Evolutionary conservation across 192 early-diverging fungal genomes (phyloP), one percentile per base, ranked within the genome.

Genomic region (Entomortierella beljakovae): DNA sequence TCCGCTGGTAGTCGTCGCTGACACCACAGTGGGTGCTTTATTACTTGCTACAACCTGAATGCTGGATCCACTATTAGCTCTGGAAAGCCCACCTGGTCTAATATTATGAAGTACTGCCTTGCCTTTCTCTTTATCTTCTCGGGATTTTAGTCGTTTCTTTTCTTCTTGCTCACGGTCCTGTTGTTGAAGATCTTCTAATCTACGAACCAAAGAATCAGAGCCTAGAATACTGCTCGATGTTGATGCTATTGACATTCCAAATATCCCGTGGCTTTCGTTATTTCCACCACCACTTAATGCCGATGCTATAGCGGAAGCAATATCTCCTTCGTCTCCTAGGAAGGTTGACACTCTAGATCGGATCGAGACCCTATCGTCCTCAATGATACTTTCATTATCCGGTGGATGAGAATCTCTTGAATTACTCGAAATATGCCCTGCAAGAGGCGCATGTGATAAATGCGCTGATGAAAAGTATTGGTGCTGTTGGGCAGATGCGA

Each of bases 31-130:
- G 23, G 51, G 60, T 7, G 10, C 13, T 11, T 38, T 46, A 60
- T 70, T 61, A 29, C 75, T 70, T 0, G 63, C 33, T 1, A 28
- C n/a, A 31, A 66, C 70, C 35, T 65, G 61, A 7, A 79, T 57
- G 65, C 75, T 79, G 16, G 75, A 66, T 2, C 68, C 68, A 61
- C 75, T 79, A 51, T 79, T 79, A 3, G 51, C 75, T 31, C 75
- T 50, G 26, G 75, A 79, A 9, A 79, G 56, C 26, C 32, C 37
- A 1, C 62, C 26, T 9, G 75, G 75, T 37, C 75, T 61, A 6
- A 29, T 20, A 2, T 22, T 26, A 10, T 18, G 22, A 7, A 29
- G 8, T 8, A 10, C 31, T 33, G 54, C 22, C 43, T 46, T 46
- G 43, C 40, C 23, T 53, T 66, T 31, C 35, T 33, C 40, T 57